phyloP scores from a whole-genome alignment of 352 stramenopile species.

The Globisporangium iwayamae region DNA sequence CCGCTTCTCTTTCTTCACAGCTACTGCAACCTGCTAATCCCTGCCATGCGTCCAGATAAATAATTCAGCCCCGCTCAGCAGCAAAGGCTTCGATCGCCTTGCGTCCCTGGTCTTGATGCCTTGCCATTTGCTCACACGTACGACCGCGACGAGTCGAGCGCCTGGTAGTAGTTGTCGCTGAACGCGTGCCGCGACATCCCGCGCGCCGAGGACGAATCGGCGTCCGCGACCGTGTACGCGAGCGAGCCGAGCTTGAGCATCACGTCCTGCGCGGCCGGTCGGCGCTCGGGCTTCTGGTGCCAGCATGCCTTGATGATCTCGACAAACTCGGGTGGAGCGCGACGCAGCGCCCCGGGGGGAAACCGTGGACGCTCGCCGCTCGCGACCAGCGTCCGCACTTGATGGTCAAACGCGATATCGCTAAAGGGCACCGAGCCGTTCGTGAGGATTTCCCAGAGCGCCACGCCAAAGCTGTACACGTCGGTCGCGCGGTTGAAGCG shows the following conservation, averaged over 20 bases:
- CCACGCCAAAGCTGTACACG: constrained; percentile 74
- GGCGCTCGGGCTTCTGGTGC: constrained; percentile 49
- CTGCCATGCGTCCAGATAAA: constrained; percentile 1
- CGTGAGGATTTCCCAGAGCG: constrained; percentile 67
- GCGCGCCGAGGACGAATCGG: constrained; percentile 29
- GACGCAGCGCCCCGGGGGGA: constrained; percentile 29
- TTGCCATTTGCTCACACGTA: constrained; percentile 20
- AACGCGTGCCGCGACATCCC: constrained; percentile 50
- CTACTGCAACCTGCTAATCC: neutral
- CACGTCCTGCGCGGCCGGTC: constrained; percentile 57
- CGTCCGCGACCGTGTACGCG: constrained; percentile 48
- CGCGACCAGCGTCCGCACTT: constrained; percentile 57
- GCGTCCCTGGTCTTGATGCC: neutral
- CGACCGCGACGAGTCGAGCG: constrained; percentile 59
- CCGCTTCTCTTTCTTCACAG: neutral
- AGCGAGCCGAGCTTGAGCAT: constrained; percentile 56
- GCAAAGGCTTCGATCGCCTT: neutral
- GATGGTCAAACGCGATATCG: constrained; percentile 63
- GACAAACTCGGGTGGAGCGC: constrained; percentile 54
- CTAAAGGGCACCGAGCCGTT: constrained; percentile 64
- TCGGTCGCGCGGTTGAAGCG: constrained; percentile 70
- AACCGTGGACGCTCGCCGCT: constrained; percentile 52
- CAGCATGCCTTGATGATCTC: constrained; percentile 62
- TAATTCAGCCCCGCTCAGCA: neutral
- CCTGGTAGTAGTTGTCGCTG: constrained; percentile 72